phyloP scores from a whole-genome alignment of 306 rosid species.

The Cercis canadensis region DNA sequence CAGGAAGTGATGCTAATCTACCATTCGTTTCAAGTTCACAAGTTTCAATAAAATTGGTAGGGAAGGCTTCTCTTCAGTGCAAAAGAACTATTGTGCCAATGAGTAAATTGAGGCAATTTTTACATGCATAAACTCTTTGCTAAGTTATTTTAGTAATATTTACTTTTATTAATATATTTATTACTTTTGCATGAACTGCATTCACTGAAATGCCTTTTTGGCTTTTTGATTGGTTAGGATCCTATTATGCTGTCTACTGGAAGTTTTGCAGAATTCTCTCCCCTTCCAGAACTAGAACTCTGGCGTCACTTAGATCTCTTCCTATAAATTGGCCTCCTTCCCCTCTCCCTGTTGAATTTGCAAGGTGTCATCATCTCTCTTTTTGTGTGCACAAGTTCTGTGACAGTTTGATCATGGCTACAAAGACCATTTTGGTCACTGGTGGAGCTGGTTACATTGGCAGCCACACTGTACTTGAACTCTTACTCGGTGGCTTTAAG shows the following conservation, averaged over 20 bases:
- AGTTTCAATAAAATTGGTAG: conserved; percentile 48
- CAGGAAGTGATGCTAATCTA: conserved; percentile 28
- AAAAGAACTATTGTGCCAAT: conserved; percentile 54
- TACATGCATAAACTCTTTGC: conserved; percentile 40
- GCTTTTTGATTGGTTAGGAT: neutral
- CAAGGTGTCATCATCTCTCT: neutral
- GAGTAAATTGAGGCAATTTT: conserved; percentile 63
- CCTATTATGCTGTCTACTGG: neutral
- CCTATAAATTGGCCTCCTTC: neutral
- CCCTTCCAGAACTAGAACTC: neutral
- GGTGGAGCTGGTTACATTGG: conserved; percentile 79
- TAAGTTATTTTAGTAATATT: neutral
- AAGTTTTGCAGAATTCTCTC: neutral
- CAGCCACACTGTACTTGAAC: conserved; percentile 70
- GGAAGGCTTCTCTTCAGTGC: conserved; percentile 67
- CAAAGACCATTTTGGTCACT: conserved; percentile 58
- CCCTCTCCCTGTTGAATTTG: neutral
- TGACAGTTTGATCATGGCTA: conserved; percentile 34
- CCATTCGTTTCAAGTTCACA: conserved; percentile 39
- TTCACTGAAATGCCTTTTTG: neutral
- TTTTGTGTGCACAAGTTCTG: neutral
- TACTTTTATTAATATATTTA: neutral
- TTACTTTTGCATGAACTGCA: neutral
- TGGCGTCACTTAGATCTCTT: neutral
- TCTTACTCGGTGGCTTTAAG: conserved; percentile 56